Evolutionary conservation across 2,329 filamentous ascomycete genomes (phyloP).

Genomic region (Alternaria angustiovoidea): DNA sequence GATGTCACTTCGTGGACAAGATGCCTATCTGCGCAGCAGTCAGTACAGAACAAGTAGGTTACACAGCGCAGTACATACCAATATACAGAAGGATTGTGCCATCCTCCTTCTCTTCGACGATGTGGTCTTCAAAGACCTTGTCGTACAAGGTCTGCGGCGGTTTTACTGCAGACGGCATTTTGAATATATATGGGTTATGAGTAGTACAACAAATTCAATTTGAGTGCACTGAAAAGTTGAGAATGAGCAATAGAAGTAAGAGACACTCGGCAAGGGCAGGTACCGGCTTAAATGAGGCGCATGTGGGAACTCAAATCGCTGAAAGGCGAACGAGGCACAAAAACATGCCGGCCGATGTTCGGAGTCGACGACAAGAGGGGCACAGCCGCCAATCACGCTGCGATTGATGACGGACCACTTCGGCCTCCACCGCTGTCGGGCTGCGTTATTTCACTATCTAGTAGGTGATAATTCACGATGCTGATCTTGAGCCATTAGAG

Average conservation of each 20-base stretch:
- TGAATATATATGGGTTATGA: slow-evolving; percentile 43
- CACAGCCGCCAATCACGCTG: slow-evolving; percentile 34
- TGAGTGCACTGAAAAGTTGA: background rate
- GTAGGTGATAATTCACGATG: slow-evolving; percentile 4
- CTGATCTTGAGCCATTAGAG: slow-evolving; percentile 2
- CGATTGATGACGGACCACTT: slow-evolving; percentile 32
- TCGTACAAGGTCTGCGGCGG: slow-evolving; percentile 90
- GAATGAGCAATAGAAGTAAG: slow-evolving; percentile 3
- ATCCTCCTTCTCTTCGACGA: slow-evolving; percentile 94
- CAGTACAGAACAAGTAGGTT: slow-evolving; percentile 22
- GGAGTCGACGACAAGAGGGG: slow-evolving; percentile 32
- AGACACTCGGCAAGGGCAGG: slow-evolving; percentile 18
- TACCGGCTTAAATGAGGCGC: slow-evolving; percentile 33
- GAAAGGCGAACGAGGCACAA: slow-evolving; percentile 38
- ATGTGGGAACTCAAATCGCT: slow-evolving; percentile 35
- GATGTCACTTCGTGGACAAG: slow-evolving; percentile 98
- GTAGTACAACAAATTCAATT: slow-evolving; percentile 29
- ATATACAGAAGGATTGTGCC: slow-evolving; percentile 94
- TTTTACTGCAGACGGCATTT: slow-evolving; percentile 78
- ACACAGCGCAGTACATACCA: slow-evolving; percentile 63
- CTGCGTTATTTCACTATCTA: slow-evolving; percentile 3
- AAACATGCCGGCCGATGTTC: slow-evolving; percentile 42
- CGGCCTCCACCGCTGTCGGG: slow-evolving; percentile 21
- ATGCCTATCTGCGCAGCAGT: slow-evolving; percentile 75
- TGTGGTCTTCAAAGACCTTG: slow-evolving; percentile 94